A percentile compares a stretch with the other conserved stretches of the same genome.
Conservation (phyloP, 2,329 filamentous ascomycete genomes). For the Beauveria caledonica region DNA sequence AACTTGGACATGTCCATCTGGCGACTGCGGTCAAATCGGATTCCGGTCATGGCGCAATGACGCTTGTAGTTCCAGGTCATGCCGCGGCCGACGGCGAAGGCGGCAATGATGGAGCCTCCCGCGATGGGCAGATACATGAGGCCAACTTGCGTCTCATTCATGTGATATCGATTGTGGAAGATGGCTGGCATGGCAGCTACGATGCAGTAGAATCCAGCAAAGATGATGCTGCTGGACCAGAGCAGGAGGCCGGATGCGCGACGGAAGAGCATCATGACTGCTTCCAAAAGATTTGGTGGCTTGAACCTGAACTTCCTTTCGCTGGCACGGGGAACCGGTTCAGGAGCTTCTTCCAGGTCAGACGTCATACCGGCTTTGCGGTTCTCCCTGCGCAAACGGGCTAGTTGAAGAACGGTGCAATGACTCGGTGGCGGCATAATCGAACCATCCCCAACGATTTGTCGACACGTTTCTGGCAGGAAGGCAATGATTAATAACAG, state of each 20-base stretch:
- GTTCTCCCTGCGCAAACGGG: slow-evolving; percentile 17
- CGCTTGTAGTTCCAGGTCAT: slow-evolving; percentile 63
- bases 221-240: slow-evolving; percentile 35
- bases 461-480: slow-evolving; percentile 45
- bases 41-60: slow-evolving; percentile 44
- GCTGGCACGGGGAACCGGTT: neutral
- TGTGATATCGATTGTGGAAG: slow-evolving; percentile 47
- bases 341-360: neutral
- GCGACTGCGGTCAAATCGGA: slow-evolving; percentile 45
- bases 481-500: slow-evolving; percentile 37
- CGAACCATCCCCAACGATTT: slow-evolving; percentile 45
- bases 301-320: slow-evolving; percentile 26
- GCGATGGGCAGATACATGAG: slow-evolving; percentile 46
- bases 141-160: slow-evolving; percentile 46
- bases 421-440: slow-evolving; percentile 31
- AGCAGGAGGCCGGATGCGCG: slow-evolving; percentile 37
- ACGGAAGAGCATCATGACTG: slow-evolving; percentile 32
- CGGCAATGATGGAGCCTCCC: slow-evolving; percentile 38
- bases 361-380: neutral
- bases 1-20: slow-evolving; percentile 41
- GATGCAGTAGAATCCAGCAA: slow-evolving; percentile 42
- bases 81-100: slow-evolving; percentile 40
- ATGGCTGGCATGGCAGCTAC: slow-evolving; percentile 35
- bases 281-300: slow-evolving; percentile 32
- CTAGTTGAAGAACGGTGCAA: slow-evolving; percentile 25